Base-by-base conservation (phyloP, 2,329 filamentous ascomycete genomes). In the Fusarium napiforme region DNA sequence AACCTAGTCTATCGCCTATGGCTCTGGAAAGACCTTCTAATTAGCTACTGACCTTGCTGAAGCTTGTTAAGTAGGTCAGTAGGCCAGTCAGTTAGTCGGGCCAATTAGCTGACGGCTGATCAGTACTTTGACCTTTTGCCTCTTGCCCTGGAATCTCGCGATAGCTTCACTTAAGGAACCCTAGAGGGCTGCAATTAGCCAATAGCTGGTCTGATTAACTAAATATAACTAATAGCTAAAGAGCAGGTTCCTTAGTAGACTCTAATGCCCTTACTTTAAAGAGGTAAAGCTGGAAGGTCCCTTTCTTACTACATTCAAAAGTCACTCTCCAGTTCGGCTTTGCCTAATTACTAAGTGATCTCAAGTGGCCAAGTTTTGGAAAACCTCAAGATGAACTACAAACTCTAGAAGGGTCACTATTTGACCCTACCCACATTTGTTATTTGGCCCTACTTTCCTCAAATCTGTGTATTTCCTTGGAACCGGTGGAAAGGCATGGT, bases 111-210 rank as follows among this genome's bases (percentile, higher is more conserved):
- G 6, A 14, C 6, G 9, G 12, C 42, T 26, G 2, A 23, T 43
- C 9, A 4, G 23, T 23, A 26, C n/a, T 26, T 45, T 26, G 4
- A 45, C 42, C 23, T 11, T 45, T 4, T 26, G 4, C 4, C 15
- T 46, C 43, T 26, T 26, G 8, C 23, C 43, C 8, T 19, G 18
- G 28, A 28, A 46, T 28, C 12, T 46, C 5, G 12, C 7, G 26
- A 46, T 46, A 28, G 43, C 23, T 28, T 46, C 43, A 46, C 43
- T 26, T 45, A 14, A 3, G 23, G n/a, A 46, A 46, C 23, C 10
- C 43, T 6, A 0, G 19, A 5, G 21, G 40, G 6, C 40, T 16
- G 2, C 9, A 8, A 42, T 7, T 9, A 7, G 6, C 23, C 9
- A 26, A 45, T 45, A 7, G 42, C 16, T 23, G 4, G 15, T 9